phyloP scores from a whole-genome alignment of 2,329 filamentous ascomycete genomes.

The Trichoderma sp. region DNA sequence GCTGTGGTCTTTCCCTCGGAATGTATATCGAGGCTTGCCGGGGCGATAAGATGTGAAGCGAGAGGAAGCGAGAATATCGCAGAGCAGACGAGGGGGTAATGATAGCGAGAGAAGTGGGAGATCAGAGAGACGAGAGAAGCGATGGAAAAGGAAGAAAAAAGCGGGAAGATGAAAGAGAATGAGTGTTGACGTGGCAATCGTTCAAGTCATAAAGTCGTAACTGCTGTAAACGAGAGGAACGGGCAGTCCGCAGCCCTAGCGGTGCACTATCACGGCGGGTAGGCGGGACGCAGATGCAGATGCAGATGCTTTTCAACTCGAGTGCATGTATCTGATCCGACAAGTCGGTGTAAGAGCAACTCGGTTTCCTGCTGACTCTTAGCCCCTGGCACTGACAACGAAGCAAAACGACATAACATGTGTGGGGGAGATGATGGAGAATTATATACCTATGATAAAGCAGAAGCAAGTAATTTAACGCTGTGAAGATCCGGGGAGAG shows the following conservation, averaged over 20 bases:
- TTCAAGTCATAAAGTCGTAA: constrained; percentile 18
- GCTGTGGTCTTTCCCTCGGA: background rate
- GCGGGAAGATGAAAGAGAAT: background rate
- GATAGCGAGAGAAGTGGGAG: background rate
- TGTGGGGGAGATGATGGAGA: background rate
- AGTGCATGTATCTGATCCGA: background rate
- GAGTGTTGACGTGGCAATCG: constrained; percentile 1
- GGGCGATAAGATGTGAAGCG: constrained; percentile 6
- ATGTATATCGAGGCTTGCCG: background rate
- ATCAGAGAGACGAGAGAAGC: background rate
- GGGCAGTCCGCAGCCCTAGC: constrained; percentile 4
- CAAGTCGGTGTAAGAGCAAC: constrained; percentile 14
- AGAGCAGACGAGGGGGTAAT: background rate
- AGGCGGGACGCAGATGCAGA: constrained; percentile 15
- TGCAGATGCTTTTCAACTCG: background rate
- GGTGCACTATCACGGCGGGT: background rate
- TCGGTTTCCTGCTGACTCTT: background rate
- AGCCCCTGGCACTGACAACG: background rate
- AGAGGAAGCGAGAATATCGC: constrained; percentile 1
- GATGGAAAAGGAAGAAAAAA: background rate
- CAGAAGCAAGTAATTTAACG: background rate
- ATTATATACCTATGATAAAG: background rate
- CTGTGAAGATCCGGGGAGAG: background rate
- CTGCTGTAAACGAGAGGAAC: background rate
- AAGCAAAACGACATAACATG: background rate